Conservation (phyloP, 148 eudicot genomes). For the Nepenthes mirabilis region DNA sequence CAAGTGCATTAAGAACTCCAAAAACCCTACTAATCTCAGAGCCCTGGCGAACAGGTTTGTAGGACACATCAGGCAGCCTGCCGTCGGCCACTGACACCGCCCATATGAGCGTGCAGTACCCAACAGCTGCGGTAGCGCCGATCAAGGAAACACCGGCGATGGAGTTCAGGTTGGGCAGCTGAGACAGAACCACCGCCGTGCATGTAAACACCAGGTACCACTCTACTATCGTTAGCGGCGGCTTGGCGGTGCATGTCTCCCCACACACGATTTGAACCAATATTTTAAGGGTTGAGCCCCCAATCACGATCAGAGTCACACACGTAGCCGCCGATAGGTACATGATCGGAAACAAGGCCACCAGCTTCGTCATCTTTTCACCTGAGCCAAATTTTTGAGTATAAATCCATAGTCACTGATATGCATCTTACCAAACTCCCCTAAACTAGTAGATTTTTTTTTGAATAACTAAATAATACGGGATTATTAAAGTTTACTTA, state of each 20-base stretch:
- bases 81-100: slow-evolving; percentile 56
- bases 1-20: slow-evolving; percentile 65
- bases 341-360: slow-evolving; percentile 26
- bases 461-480: too few species aligned
- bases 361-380: slow-evolving; percentile 30
- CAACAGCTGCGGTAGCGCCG: slow-evolving; percentile 71
- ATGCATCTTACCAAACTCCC: background rate
- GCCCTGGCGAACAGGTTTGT: slow-evolving; percentile 23
- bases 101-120: slow-evolving; percentile 61
- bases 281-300: slow-evolving; percentile 22
- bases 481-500: too few species aligned
- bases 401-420: background rate
- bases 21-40: slow-evolving; percentile 30
- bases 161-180: slow-evolving; percentile 80
- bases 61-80: slow-evolving; percentile 47
- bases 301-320: slow-evolving; percentile 25
- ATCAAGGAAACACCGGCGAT: slow-evolving; percentile 79
- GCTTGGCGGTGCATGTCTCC: slow-evolving; percentile 22
- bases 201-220: slow-evolving; percentile 82
- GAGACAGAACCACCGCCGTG: slow-evolving; percentile 59
- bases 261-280: slow-evolving; percentile 35
- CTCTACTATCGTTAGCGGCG: slow-evolving; percentile 42
- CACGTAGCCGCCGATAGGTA: slow-evolving; percentile 32
- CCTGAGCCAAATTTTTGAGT: slow-evolving; percentile 24
- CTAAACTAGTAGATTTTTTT: too few species aligned